These are phyloP conservation scores for Lactifluus pinguis DNA, from an alignment of 768 basidiomycete genomes.

Conservation along the genomic window DNA sequence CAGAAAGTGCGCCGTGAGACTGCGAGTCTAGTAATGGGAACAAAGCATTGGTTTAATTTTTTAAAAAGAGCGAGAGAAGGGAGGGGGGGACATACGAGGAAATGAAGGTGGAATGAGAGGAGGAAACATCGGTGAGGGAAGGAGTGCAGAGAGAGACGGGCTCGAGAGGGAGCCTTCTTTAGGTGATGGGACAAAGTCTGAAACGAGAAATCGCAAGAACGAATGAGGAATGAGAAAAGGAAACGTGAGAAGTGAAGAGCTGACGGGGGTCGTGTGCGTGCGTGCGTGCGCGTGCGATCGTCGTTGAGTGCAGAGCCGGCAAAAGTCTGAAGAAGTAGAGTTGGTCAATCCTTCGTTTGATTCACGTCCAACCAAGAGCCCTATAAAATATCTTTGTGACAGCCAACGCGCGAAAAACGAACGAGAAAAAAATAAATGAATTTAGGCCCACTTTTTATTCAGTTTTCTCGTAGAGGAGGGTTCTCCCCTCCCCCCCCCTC, in stretches of 20 bases:
- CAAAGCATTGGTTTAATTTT: too few species aligned
- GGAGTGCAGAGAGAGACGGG: neutral
- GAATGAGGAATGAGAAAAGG: neutral
- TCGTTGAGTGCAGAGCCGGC: neutral
- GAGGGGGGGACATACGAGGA: too few species aligned
- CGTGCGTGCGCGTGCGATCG: neutral
- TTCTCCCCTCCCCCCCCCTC: too few species aligned
- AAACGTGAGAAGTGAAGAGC: neutral
- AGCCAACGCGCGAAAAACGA: conserved; percentile 13
- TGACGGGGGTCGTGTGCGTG: neutral
- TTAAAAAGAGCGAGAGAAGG: neutral
- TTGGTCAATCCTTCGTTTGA: neutral
- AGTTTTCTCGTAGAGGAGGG: too few species aligned
- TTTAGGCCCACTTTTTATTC: too few species aligned
- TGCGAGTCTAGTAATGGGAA: too few species aligned
- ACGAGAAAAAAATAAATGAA: neutral
- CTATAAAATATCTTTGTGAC: neutral
- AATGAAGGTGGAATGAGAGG: neutral
- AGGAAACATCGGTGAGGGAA: neutral
- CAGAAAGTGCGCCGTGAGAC: neutral
- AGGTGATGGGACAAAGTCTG: neutral
- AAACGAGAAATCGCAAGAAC: neutral
- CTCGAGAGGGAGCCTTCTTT: conserved; percentile 2
- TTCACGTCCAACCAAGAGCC: neutral
- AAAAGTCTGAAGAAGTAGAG: too few species aligned